These are phyloP conservation scores for Plenodomus biglobosus DNA, from an alignment of 2,329 filamentous ascomycete species.

Conservation along the genomic window DNA sequence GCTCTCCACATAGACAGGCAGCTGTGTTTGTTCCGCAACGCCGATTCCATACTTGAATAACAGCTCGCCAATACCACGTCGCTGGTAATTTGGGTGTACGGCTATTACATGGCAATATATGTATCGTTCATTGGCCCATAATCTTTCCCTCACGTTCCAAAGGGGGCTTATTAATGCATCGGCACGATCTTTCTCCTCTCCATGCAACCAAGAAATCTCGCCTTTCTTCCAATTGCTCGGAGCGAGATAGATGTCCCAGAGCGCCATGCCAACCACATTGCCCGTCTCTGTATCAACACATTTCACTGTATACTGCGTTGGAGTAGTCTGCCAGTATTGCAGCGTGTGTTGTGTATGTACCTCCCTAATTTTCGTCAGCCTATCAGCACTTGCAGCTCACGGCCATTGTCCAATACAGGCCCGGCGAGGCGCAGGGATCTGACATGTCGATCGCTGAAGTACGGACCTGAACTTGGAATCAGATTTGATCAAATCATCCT, in stretches of 20 bases:
- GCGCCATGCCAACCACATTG: constrained; percentile 52
- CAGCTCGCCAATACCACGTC: constrained; percentile 47
- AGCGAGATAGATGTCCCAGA: constrained; percentile 50
- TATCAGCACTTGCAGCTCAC: not conserved
- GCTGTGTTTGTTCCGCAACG: constrained; percentile 36
- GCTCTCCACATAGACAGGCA: constrained; percentile 54
- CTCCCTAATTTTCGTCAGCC: constrained; percentile 29
- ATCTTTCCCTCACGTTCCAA: constrained; percentile 23
- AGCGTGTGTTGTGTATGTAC: constrained; percentile 49
- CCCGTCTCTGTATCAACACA: constrained; percentile 50
- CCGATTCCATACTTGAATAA: constrained; percentile 47
- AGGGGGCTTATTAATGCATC: constrained; percentile 49
- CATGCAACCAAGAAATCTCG: constrained; percentile 52
- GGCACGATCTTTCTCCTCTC: constrained; percentile 48
- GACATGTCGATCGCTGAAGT: not conserved
- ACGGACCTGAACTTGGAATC: constrained; percentile 28
- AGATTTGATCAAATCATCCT: constrained; percentile 21
- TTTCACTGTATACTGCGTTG: constrained; percentile 53
- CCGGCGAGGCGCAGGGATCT: not conserved
- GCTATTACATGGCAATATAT: constrained; percentile 47
- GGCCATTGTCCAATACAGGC: not conserved
- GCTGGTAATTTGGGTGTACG: constrained; percentile 48
- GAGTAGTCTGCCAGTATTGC: constrained; percentile 44
- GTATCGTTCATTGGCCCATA: constrained; percentile 26
- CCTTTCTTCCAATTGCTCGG: constrained; percentile 50